Conservation (phyloP, 768 basidiomycete species). For the Pholiota conissans region DNA sequence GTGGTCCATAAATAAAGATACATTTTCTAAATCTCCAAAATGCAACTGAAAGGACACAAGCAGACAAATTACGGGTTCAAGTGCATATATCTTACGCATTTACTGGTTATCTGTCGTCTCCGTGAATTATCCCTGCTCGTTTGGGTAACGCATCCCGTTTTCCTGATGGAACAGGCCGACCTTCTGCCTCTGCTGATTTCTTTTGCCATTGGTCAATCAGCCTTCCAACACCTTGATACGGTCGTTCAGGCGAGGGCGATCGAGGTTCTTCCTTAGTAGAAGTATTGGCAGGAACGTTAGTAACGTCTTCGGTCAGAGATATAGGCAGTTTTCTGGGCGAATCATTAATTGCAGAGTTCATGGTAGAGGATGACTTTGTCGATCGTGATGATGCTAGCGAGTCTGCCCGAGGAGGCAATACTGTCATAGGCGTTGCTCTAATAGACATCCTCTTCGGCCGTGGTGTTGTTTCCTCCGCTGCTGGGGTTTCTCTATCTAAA, state of each 20-base stretch:
- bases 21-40: neutral
- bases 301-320: slow-evolving; percentile 15
- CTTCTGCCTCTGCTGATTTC: slow-evolving; percentile 64
- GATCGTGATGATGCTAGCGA: slow-evolving; percentile 13
- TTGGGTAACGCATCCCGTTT: slow-evolving; percentile 41
- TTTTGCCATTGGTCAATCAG: slow-evolving; percentile 89
- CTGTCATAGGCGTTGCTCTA: slow-evolving; percentile 23
- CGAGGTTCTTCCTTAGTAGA: slow-evolving; percentile 28
- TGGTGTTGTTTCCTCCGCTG: slow-evolving; percentile 19
- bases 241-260: slow-evolving; percentile 71
- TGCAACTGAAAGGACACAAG: neutral
- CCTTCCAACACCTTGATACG: slow-evolving; percentile 81
- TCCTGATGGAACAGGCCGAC: slow-evolving; percentile 27
- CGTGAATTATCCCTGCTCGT: slow-evolving; percentile 35
- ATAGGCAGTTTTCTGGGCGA: slow-evolving; percentile 23
- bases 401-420: slow-evolving; percentile 16
- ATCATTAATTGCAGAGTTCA: slow-evolving; percentile 13
- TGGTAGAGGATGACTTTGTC: slow-evolving; percentile 10
- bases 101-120: slow-evolving; percentile 21
- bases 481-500: slow-evolving; percentile 7
- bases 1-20: slow-evolving; percentile 1
- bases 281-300: slow-evolving; percentile 8
- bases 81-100: neutral
- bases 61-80: neutral
- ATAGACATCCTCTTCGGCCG: slow-evolving; percentile 27